Conservation (phyloP, 2,329 filamentous ascomycete species). For the Aspergillus pseudonomiae region DNA sequence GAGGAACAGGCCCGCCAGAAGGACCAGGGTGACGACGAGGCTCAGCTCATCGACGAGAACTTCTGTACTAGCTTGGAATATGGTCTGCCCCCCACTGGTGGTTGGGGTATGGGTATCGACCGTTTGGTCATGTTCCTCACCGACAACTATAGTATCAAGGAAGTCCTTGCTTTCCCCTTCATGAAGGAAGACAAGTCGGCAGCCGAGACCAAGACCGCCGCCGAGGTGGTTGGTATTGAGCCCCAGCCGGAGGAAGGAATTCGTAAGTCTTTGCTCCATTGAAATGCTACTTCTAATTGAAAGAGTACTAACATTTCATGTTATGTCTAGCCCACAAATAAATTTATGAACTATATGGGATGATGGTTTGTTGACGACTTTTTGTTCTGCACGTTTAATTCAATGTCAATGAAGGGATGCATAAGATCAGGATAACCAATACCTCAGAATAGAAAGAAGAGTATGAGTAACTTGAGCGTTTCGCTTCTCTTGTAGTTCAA, state of each 20-base stretch:
- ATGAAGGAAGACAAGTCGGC: conserved; percentile 82
- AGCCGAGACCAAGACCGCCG: conserved; percentile 53
- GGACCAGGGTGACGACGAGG: conserved; percentile 95
- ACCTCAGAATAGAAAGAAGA: conserved; percentile 3
- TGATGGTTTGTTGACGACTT: conserved; percentile 21
- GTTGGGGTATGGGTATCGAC: conserved; percentile 96
- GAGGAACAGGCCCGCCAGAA: conserved; percentile 97
- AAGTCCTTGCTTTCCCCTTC: conserved; percentile 94
- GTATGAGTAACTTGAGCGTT: background rate
- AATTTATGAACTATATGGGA: conserved; percentile 16
- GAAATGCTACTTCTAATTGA: conserved; percentile 9
- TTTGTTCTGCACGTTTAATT: conserved; percentile 25
- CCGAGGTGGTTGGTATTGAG: conserved; percentile 64
- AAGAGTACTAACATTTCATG: conserved; percentile 25
- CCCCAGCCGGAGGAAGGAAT: conserved; percentile 65
- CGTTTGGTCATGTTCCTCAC: conserved; percentile 94
- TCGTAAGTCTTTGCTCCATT: conserved; percentile 37
- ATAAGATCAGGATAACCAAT: conserved; percentile 18
- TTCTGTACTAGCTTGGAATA: conserved; percentile 91
- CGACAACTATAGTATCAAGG: conserved; percentile 93
- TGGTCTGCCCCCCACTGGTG: conserved; percentile 88
- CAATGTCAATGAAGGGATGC: conserved; percentile 28
- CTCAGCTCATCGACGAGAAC: conserved; percentile 92
- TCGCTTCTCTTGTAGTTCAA: background rate
- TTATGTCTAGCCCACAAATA: conserved; percentile 38